Base-by-base conservation (phyloP, 1,284 basidiomycete species). In the Cystobasidium sp. region DNA sequence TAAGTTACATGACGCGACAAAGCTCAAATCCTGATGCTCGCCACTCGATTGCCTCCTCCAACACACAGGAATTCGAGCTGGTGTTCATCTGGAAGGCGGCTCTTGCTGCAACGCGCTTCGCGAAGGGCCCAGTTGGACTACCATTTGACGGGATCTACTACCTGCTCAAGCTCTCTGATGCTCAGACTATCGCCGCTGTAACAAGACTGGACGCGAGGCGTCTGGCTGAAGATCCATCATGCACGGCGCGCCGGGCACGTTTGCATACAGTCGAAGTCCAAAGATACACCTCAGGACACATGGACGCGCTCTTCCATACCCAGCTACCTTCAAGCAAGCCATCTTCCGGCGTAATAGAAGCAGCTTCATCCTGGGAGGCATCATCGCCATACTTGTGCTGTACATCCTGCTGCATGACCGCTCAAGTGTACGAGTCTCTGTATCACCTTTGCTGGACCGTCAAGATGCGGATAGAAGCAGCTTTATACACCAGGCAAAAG, bases 291-390 rank as follows among this genome's bases (percentile, higher is more conserved):
- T 59, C 18, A 31, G 56, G 43, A 59, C 56, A 43, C 56, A 39
- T n/a, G 56, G 56, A n/a, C 56, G 56, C 44, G 43, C 61, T 16
- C 61, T 63, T 24, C 61, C 47, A 1, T 51, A 47, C 31, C 61
- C 47, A n/a, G 44, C 61, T 49, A 51, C 61, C 1, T 63, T 31
- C 22, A 51, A 47, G 61, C 61, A 51, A 31, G 44, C 44, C 24
- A 51, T 51, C 20, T 44, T 63, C 0, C 43, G 47, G 3, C 43
- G 61, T 8, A 47, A 44, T 24, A 37, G 61, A 14, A 51, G 43
- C 44, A 43, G 37, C n/a, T 22, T 63, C 6, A 7, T 63, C 14
- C n/a, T 63, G 4, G 61, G 16, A 7, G 14, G 61, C 44, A 18
- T 49, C 16, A n/a, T 63, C 31, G 37, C 47, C 44, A 47, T 24